Base-by-base conservation (phyloP, 371 early-diverging fungal genomes). In the Chytridium lagenaria region DNA sequence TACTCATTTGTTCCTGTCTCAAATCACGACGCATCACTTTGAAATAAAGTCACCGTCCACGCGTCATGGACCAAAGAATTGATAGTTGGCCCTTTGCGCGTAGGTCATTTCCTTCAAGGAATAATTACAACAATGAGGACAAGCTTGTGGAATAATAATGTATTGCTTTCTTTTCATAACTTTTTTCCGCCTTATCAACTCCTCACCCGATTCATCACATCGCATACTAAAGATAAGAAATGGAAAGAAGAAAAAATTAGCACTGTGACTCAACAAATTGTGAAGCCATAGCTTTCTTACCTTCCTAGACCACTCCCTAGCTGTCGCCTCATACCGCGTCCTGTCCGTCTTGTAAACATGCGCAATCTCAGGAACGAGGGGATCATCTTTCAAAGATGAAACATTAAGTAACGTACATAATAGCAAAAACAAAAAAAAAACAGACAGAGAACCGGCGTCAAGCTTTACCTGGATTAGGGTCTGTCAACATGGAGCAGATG, bases 291-390 rank as follows among this genome's bases (percentile, higher is more conserved):
- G 57, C 5, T 23, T 10, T 26, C 57, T 30, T 26, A 55, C 57
- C 57, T 96, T 95, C 81, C 94, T 88, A 55, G 95, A 96, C 95
- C 96, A 97, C 73, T 97, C 97, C 79, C 91, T 82, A 51, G 97
- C 96, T 57, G 93, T 94, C 40, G 89, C 78, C 77, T 95, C 95
- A 78, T 97, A 96, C 66, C 91, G 90, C 34, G 89, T 71, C 70
- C 93, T 90, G 80, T 99, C 98, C 50, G 93, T 94, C 88, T 97
- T 96, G 91, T 95, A 99, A 23, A 84, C 65, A 78, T 97, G 96
- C 65, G 98, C 99, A 78, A 98, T 93, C 84, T 99, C 98, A 50
- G 98, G 97, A 23, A 98, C 95, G 64, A 98, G 90, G 30, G 99
- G 95, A 80, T 94, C 95, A 77, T 93, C 92, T 81, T 71, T 28